Evolutionary conservation across 2,329 filamentous ascomycete genomes (phyloP).

Genomic region (Microdochium bolleyi): DNA sequence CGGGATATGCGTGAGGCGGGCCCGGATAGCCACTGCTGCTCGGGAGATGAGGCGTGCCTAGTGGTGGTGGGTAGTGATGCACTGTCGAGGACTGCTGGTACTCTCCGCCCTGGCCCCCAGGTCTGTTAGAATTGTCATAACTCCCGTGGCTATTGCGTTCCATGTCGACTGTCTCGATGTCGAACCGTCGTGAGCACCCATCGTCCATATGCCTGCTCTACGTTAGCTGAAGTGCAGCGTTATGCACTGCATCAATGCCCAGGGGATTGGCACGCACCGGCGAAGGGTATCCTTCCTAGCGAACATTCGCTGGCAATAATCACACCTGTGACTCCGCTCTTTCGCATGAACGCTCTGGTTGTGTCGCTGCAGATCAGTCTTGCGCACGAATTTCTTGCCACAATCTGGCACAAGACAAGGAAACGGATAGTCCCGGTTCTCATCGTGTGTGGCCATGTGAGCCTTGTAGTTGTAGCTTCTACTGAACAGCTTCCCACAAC

Average conservation of each 20-base stretch:
- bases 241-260: not conserved
- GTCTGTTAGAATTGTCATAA: not conserved
- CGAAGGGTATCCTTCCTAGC: conserved; percentile 75
- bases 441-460: conserved; percentile 78
- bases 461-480: conserved; percentile 81
- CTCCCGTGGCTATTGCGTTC: not conserved
- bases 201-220: conserved; percentile 64
- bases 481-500: conserved; percentile 74
- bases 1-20: not conserved
- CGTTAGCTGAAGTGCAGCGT: conserved; percentile 3
- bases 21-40: not conserved
- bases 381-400: conserved; percentile 70
- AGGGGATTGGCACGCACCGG: conserved; percentile 45
- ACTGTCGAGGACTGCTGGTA: not conserved
- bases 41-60: not conserved
- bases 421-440: conserved; percentile 62
- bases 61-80: not conserved
- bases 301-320: conserved; percentile 64
- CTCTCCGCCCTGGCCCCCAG: not conserved
- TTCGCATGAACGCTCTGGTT: conserved; percentile 66
- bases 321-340: conserved; percentile 60
- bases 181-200: conserved; percentile 63
- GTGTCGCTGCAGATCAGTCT: conserved; percentile 65
- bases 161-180: conserved; percentile 43
- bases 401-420: conserved; percentile 59